Percentiles rank a stretch among this genome's conserved stretches.
Conservation (phyloP, 1,284 basidiomycete genomes). For the Ustilago bromivora region DNA sequence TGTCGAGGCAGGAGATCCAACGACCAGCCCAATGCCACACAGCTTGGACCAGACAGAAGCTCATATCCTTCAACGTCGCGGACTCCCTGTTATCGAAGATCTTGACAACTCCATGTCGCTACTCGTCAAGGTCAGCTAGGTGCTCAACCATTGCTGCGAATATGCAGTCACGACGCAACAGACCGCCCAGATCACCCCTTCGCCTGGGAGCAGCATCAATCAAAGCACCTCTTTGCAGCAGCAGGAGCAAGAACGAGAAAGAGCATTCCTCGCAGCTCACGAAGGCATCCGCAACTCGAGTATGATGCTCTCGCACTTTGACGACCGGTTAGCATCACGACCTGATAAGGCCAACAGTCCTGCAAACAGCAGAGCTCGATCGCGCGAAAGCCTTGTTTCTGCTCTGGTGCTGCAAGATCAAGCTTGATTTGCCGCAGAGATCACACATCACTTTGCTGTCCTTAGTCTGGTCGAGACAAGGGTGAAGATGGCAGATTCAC, state of each 20-base stretch:
- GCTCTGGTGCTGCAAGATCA: constrained; percentile 22
- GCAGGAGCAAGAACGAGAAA: constrained; percentile 7
- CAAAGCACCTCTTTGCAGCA: neutral
- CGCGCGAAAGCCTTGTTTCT: constrained; percentile 14
- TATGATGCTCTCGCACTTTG: constrained; percentile 36
- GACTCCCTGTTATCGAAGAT: constrained; percentile 14
- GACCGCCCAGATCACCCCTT: neutral
- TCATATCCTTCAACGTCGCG: constrained; percentile 13
- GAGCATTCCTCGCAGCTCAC: constrained; percentile 16
- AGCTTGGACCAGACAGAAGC: constrained; percentile 15
- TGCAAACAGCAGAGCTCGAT: neutral
- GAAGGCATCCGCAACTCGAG: constrained; percentile 34
- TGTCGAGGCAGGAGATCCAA: neutral
- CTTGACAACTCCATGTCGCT: constrained; percentile 26
- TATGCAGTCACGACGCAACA: constrained; percentile 9
- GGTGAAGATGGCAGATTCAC: constrained; percentile 15
- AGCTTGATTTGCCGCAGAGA: constrained; percentile 31
- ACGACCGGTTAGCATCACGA: constrained; percentile 14
- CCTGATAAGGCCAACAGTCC: constrained; percentile 2
- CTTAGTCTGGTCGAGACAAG: constrained; percentile 28
- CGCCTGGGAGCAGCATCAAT: neutral
- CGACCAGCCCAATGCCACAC: neutral
- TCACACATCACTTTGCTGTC: constrained; percentile 32
- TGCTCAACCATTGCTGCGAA: constrained; percentile 34
- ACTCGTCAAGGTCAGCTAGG: constrained; percentile 27